Evolutionary conservation across 2,329 filamentous ascomycete species (phyloP), one percentile per base, ranked within the genome.

Genomic region (Microcyclosporella mali): DNA sequence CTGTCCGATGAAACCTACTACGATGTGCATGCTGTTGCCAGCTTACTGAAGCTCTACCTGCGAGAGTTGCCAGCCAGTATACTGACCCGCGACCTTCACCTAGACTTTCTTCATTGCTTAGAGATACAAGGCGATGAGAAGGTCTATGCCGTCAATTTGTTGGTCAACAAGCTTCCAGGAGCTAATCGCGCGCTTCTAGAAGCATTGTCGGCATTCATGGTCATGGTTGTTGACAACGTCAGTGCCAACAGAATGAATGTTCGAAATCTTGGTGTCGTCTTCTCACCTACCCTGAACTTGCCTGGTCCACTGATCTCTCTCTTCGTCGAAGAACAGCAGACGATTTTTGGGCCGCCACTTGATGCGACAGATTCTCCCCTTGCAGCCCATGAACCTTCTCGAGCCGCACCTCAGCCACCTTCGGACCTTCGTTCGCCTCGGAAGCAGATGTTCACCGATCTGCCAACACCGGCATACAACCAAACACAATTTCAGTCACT

Each of bases 211-310:
- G 80, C 85, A 3, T 95, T 95, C 68, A 69, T 98, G 56, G 87
- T 95, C 60, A 84, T 85, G 58, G 90, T 98, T 56, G 88, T 95
- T 60, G 88, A 92, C 65, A 88, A 95, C 56, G 75, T 88, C 6
- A 82, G 86, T 56, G 73, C 84, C 49, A 98, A 98, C 71, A 97
- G 95, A 73, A 98, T 98, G 92, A 95, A 86, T 9, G 86, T 95
- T 40, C 82, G 90, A 53, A 98, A 98, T 60, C 70, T 98, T 41
- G 90, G 92, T 51, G 97, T 98, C 56, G 90, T 98, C 43, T 98
- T 98, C 65, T 94, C 92, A 12, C 92, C 92, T 0, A 97, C 92
- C 0, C 75, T 98, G 41, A 97, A 97, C 64, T 95, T 98, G 33
- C 90, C 92, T 0, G 88, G 88, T 0, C 89, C 90, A 0, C 84